These are phyloP conservation scores for Mimosa bimucronata DNA, from an alignment of 306 rosid genomes.

Conservation along the genomic window DNA sequence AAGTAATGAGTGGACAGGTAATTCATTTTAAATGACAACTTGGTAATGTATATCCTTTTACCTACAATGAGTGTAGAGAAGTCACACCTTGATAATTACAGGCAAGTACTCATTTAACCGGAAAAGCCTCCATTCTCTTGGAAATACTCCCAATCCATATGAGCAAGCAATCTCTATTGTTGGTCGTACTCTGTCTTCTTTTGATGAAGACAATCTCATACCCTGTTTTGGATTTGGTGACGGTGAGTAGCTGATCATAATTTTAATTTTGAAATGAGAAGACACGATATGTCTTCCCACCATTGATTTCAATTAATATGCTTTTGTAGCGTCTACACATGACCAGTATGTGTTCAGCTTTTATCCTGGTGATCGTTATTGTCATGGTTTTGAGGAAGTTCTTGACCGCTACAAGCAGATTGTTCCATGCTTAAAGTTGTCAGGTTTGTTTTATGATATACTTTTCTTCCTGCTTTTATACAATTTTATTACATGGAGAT, in stretches of 20 bases:
- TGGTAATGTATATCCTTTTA: conserved; percentile 2
- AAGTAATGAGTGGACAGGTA: conserved; percentile 99
- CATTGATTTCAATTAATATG: conserved; percentile 29
- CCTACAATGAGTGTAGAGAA: conserved; percentile 16
- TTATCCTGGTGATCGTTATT: conserved; percentile 52
- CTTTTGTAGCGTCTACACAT: conserved; percentile 72
- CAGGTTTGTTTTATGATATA: conserved; percentile 61
- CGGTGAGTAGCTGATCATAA: conserved; percentile 56
- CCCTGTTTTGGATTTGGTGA: conserved; percentile 98
- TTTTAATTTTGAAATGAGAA: conserved; percentile 27
- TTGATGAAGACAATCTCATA: conserved; percentile 93
- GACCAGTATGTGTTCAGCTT: conserved; percentile 78
- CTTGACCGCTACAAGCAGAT: conserved; percentile 82
- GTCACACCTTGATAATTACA: conserved; percentile 47
- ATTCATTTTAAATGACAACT: conserved; percentile 29
- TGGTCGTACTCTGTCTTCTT: conserved; percentile 83
- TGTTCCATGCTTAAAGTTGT: conserved; percentile 69
- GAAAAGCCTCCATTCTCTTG: conserved; percentile 77
- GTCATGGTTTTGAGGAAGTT: conserved; percentile 89
- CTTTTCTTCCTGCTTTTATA: conserved; percentile 19
- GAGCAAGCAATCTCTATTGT: conserved; percentile 95
- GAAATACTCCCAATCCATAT: conserved; percentile 82
- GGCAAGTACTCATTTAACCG: conserved; percentile 78
- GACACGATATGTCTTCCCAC: conserved; percentile 24
- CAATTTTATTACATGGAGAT: conserved; percentile 8